Base-by-base conservation (phyloP, 2,329 filamentous ascomycete species). In the Fusarium newnesense region DNA sequence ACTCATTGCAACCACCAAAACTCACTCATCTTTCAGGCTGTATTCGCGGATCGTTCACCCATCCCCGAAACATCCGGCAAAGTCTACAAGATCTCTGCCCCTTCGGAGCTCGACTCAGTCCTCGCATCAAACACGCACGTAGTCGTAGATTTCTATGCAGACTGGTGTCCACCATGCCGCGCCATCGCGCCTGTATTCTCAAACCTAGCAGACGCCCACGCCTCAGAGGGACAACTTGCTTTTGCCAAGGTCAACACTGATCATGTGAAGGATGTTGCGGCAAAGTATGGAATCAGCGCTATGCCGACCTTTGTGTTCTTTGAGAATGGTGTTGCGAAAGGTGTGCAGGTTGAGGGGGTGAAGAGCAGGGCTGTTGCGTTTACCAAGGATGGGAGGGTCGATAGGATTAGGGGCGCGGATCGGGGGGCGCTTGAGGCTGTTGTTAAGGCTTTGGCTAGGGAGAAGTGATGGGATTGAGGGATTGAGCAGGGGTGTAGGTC, bases 181-280 rank as follows among this genome's bases (percentile, higher is more conserved):
- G 88, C 91, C 76, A 96, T 97, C 76, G 90, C 94, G 34, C 95
- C 95, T 60, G 83, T 90, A 69, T 86, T 97, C 69, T 75, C 77
- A 39, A 69, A 69, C 39, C 64, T 78, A 4, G 79, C 77, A 16
- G 77, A 73, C 19, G 57, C 52, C 26, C 70, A 75, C 42, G 50
- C 71, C 13, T 42, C 59, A 4, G 65, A 61, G 52, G 90, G 89
- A 84, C 81, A 88, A 70, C 81, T 92, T 76, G 87, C 89, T 81
- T 97, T 97, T 85, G 91, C 90, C 88, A 96, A 97, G 88, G 86
- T 97, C 81, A 94, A 97, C 83, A 94, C 97, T 76, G 95, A 97
- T 83, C 87, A 94, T 72, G 86, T 95, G 42, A 86, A 91, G 75
- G 90, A 93, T 3, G 88, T 97, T 43, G 91, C 93, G 37, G 87